Evolutionary conservation across 805 yeast species (phyloP).

Genomic region (Candida corydali): DNA sequence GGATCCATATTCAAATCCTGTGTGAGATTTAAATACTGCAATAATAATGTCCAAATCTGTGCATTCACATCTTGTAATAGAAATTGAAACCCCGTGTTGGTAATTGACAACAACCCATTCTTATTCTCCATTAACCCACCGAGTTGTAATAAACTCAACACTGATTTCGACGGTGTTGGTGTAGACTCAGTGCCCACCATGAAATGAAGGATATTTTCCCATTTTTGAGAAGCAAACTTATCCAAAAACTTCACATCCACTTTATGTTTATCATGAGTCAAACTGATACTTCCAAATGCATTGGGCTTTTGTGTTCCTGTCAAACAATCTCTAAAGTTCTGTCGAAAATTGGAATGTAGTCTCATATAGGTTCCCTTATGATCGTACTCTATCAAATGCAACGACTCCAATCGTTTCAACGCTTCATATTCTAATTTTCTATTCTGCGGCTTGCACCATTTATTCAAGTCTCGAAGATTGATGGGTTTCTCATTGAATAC

Average conservation of each 20-base stretch:
- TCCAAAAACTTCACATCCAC: constrained; percentile 69
- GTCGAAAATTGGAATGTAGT: constrained; percentile 69
- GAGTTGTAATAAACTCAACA: constrained; percentile 67
- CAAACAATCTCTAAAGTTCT: constrained; percentile 73
- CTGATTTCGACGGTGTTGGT: constrained; percentile 74
- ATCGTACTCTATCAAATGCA: constrained; percentile 71
- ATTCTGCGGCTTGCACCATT: constrained; percentile 68
- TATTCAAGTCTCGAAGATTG: constrained; percentile 60
- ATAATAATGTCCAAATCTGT: constrained; percentile 87
- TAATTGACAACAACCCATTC: constrained; percentile 49
- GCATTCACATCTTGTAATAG: constrained; percentile 87
- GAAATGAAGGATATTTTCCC: constrained; percentile 95
- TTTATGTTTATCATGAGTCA: constrained; percentile 46
- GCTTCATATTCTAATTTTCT: constrained; percentile 68
- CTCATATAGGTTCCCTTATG: constrained; percentile 43
- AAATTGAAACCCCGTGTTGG: constrained; percentile 92
- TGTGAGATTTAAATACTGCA: constrained; percentile 84
- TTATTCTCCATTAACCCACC: constrained; percentile 77
- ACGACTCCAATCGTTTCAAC: constrained; percentile 64
- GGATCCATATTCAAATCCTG: constrained; percentile 88
- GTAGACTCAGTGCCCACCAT: constrained; percentile 91
- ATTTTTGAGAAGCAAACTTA: constrained; percentile 74
- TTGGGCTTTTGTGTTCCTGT: constrained; percentile 69
- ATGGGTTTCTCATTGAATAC: constrained; percentile 76
- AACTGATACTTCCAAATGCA: constrained; percentile 72